phyloP scores from a whole-genome alignment of 108 stramenopile genomes.

The Stephanodiscus minutulus region DNA sequence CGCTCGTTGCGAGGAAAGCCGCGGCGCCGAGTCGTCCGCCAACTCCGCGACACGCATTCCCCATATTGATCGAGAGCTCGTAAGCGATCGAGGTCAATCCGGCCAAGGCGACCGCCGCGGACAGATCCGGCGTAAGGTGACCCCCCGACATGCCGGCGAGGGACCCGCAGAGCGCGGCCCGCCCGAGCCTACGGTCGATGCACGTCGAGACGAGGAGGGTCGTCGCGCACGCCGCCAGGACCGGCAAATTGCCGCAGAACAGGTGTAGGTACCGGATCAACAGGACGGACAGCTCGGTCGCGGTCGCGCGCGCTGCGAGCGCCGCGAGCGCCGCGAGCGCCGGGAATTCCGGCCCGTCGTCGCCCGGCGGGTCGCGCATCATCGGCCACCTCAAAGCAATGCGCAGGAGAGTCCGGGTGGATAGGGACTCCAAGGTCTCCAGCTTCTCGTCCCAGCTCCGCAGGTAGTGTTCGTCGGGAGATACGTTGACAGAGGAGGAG shows the following conservation, averaged over 20 bases:
- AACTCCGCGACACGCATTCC: constrained; percentile 46
- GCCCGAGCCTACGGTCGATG: constrained; percentile 49
- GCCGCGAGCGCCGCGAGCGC: no score
- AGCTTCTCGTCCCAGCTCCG: background rate
- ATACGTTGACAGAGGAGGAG: constrained; percentile 1
- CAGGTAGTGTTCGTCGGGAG: background rate
- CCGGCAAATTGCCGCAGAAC: constrained; percentile 42
- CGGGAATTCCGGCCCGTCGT: constrained; percentile 37
- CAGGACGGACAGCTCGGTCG: constrained; percentile 35
- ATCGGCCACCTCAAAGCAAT: constrained; percentile 18
- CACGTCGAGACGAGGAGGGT: constrained; percentile 49
- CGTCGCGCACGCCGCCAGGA: constrained; percentile 52
- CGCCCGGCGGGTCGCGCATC: constrained; percentile 27
- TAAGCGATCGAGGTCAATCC: constrained; percentile 47
- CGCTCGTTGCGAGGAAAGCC: constrained; percentile 58
- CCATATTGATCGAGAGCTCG: constrained; percentile 55
- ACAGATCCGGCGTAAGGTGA: constrained; percentile 27
- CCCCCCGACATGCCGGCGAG: constrained; percentile 65
- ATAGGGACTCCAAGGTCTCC: background rate
- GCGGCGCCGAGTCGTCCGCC: constrained; percentile 58
- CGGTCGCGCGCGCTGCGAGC: constrained; percentile 28
- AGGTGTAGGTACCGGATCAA: constrained; percentile 55
- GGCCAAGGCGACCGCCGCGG: constrained; percentile 35
- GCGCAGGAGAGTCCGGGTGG: constrained; percentile 19
- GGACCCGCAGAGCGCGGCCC: constrained; percentile 62